Evolutionary conservation across 1,284 basidiomycete genomes (phyloP), one percentile per base, ranked within the genome.

Genomic region (Leccinum fallax): DNA sequence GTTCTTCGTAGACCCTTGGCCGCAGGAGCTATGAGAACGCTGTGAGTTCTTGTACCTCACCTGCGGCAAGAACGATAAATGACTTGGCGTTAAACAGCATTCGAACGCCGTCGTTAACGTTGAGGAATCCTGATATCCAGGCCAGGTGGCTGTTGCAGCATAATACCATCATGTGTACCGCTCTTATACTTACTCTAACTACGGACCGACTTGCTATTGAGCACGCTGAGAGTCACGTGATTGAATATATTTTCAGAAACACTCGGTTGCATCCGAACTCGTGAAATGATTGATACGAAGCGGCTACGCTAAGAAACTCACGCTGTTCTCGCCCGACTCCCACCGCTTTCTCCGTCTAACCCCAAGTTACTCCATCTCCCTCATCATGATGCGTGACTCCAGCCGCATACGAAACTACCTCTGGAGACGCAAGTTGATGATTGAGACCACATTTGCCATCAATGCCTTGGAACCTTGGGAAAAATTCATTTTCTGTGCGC

Each of bases 401-500:
- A 43, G 26, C 21, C 72, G 71, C 49, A 64, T 76, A 65, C 61
- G 73, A 66, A 67, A 73, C 57, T 68, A 74, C 66, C 62, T 83
- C 58, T 84, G 84, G 83, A 78, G 81, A 30, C 71, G 76, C 65
- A 77, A 80, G 63, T 69, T 85, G 57, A 80, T 82, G 76, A 70
- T 85, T 46, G 83, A 85, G 73, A 76, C 78, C 3, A 85, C 84
- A 0, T 83, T 81, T 65, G 85, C 77, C 19, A 75, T 85, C 53
- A 80, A 79, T 16, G 78, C 84, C 65, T 72, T 86, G 60, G 84
- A 86, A 67, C 80, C 83, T 61, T 86, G 85, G 85, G 85, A 86
- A 77, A 85, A 85, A 70, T 65, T 84, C 56, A 74, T 85, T 51
- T 78, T 81, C 60, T 67, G 84, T 85, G 65, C 70, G 84, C 78